Percentiles rank a stretch among this genome's conserved stretches.
Evolutionary conservation across 2,329 filamentous ascomycete genomes (phyloP).

Genomic region (Cladophialophora exuberans): DNA sequence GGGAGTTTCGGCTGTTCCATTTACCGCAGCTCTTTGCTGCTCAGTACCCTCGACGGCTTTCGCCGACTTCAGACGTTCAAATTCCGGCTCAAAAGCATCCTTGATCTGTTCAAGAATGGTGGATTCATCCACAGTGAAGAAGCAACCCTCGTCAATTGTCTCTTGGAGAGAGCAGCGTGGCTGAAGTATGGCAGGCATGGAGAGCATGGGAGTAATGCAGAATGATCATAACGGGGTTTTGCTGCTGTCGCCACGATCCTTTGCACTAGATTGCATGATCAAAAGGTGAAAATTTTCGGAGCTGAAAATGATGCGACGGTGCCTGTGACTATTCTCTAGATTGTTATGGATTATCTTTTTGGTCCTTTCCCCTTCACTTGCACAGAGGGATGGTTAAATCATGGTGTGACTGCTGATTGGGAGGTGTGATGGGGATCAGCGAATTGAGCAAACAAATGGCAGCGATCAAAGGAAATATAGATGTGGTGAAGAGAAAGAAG

Average conservation of each 20-base stretch:
- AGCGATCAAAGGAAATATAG: background rate
- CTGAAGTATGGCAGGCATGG: conserved; percentile 16
- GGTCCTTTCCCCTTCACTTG: too few species aligned
- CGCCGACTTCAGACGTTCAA: conserved; percentile 38
- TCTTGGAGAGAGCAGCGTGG: conserved; percentile 25
- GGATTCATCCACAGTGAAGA: conserved; percentile 31
- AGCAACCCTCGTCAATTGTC: conserved; percentile 28
- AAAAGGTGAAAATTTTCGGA: too few species aligned
- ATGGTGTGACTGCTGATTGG: too few species aligned
- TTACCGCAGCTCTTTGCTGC: conserved; percentile 16
- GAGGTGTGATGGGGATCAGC: too few species aligned
- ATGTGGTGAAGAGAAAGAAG: too few species aligned
- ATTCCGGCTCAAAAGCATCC: conserved; percentile 36
- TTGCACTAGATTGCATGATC: conserved; percentile 25
- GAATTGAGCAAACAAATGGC: background rate
- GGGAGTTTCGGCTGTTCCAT: conserved; percentile 27
- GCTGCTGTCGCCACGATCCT: conserved; percentile 11
- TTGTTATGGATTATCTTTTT: too few species aligned
- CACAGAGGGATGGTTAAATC: too few species aligned
- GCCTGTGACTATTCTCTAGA: too few species aligned
- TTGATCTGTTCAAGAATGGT: conserved; percentile 35
- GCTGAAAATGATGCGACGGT: too few species aligned
- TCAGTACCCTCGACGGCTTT: conserved; percentile 31
- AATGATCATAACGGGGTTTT: conserved; percentile 17
- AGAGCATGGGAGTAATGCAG: conserved; percentile 11